Base-by-base conservation (phyloP, 352 stramenopile genomes). In the Blastocystis sp. region DNA sequence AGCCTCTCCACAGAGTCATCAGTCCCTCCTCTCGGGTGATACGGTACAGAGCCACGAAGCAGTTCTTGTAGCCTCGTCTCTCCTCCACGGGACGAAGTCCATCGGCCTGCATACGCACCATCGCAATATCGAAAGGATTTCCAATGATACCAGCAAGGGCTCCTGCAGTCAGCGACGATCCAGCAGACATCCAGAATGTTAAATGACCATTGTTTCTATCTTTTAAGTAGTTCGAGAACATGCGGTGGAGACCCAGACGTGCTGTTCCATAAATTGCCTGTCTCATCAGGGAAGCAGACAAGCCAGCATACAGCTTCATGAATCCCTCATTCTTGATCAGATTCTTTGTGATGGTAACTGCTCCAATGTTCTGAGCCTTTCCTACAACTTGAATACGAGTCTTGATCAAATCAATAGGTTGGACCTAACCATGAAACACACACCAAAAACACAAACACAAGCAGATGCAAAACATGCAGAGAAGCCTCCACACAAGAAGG, bases 91-190 rank as follows among this genome's bases (percentile, higher is more conserved):
- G 93, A 23, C 96, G 96, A 90, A 98, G 94, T 70, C 94, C 96
- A 91, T 99, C 97, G 63, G 95, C 94, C 92, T 99, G 97, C 93
- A 99, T 97, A 79, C 96, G 93, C 82, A 99, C 97, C 20, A 99
- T 93, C 15, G 97, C 94, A 18, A 98, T 96, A 90, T 98, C 96
- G 92, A 99, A 98, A 26, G 97, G 97, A 55, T 96, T 98, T 41
- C 97, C 96, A 47, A 99, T 96, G 54, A 94, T 98, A 45, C 98
- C 97, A 3, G 87, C 90, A 45, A 92, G 89, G 43, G 90, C 90
- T 39, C 90, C 90, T 39, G 68, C 88, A n/a, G 88, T 87, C 62
- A 92, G 62, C 5, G 70, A 77, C 29, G 64, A 88, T 9, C 84
- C 6, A 62, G 89, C 79, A 29, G 90, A 91, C 41, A 79, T 64